phyloP scores from a whole-genome alignment of 768 basidiomycete species.

The Phaeotremella fagi region DNA sequence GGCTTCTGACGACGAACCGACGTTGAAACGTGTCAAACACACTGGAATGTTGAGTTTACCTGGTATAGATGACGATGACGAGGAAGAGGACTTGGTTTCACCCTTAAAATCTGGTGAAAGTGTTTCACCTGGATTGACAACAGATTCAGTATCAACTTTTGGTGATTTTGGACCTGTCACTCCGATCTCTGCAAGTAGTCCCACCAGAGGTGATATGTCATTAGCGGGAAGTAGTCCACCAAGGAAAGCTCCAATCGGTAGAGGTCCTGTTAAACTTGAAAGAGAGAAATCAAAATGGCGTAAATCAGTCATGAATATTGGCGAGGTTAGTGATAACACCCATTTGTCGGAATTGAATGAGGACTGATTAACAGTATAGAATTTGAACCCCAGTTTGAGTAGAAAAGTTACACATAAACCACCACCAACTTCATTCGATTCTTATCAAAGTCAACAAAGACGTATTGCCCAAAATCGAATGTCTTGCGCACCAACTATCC shows the following conservation, averaged over 20 bases:
- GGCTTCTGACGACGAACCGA: neutral
- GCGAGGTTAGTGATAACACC: conserved; percentile 31
- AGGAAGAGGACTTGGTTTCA: conserved; percentile 18
- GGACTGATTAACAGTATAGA: neutral
- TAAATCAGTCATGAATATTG: conserved; percentile 32
- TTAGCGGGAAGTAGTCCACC: conserved; percentile 18
- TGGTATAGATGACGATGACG: conserved; percentile 33
- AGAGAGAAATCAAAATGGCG: conserved; percentile 21
- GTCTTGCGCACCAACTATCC: conserved; percentile 32
- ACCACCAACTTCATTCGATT: conserved; percentile 33
- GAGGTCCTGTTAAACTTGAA: conserved; percentile 8
- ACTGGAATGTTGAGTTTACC: conserved; percentile 26
- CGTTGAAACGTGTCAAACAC: conserved; percentile 7
- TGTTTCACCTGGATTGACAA: neutral
- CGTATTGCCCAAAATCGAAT: conserved; percentile 23
- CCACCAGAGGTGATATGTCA: conserved; percentile 3
- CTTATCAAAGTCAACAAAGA: conserved; percentile 28
- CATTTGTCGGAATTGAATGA: neutral
- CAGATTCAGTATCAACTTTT: neutral
- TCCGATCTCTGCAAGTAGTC: neutral
- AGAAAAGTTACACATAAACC: conserved; percentile 1
- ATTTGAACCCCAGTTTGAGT: neutral
- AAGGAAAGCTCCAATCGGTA: conserved; percentile 10
- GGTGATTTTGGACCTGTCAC: conserved; percentile 12
- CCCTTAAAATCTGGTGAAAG: conserved; percentile 6